These are phyloP conservation scores for Chaetomidium leptoderma DNA, from an alignment of 495 filamentous ascomycete species.

Conservation along the genomic window DNA sequence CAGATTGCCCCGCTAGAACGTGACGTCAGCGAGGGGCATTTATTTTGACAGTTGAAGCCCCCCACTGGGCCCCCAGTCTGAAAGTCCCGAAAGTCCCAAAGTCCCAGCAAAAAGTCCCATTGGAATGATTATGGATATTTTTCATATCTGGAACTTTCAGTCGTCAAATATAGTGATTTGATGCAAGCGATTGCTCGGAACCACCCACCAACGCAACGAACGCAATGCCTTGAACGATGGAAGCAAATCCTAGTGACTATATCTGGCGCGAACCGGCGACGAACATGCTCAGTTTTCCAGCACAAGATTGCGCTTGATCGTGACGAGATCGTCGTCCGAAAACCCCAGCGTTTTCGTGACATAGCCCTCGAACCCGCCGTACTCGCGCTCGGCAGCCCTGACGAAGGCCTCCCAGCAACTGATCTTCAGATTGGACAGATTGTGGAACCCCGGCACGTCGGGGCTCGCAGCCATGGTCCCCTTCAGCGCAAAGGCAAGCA, in stretches of 20 bases:
- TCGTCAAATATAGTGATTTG: too few relatives aligned
- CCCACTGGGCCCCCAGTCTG: too few relatives aligned
- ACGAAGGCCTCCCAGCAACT: constrained; percentile 41
- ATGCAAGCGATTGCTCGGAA: too few relatives aligned
- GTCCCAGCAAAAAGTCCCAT: too few relatives aligned
- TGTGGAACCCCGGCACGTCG: constrained; percentile 40
- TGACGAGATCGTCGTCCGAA: constrained; percentile 36
- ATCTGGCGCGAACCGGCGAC: neutral
- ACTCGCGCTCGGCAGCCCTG: constrained; percentile 31
- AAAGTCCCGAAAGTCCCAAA: too few relatives aligned
- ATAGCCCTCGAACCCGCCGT: constrained; percentile 45
- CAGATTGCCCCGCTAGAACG: too few relatives aligned
- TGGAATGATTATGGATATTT: too few relatives aligned
- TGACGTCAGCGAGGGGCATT: too few relatives aligned
- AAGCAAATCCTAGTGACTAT: neutral
- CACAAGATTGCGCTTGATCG: constrained; percentile 41
- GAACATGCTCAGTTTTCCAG: neutral
- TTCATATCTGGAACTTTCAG: too few relatives aligned
- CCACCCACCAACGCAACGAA: too few relatives aligned
- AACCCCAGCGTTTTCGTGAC: constrained; percentile 39
- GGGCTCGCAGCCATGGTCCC: constrained; percentile 29
- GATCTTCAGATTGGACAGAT: constrained; percentile 35
- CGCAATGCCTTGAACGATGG: too few relatives aligned
- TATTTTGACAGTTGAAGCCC: too few relatives aligned
- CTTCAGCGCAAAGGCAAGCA: constrained; percentile 36